Evolutionary conservation across 306 rosid genomes (phyloP).

Genomic region (Calophaca sinica): DNA sequence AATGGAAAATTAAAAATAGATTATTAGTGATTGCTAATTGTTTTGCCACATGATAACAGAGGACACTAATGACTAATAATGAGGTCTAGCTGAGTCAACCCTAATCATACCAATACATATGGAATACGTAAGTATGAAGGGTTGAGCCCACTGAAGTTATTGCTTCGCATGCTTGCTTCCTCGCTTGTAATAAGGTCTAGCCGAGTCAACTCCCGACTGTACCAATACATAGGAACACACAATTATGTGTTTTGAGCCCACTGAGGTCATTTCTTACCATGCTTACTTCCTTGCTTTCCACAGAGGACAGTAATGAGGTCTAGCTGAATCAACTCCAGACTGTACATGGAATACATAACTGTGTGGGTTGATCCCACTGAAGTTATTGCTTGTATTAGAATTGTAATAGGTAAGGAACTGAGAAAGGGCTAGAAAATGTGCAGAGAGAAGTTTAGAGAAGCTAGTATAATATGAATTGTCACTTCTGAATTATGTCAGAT

Average conservation of each 20-base stretch:
- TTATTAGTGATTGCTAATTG: neutral
- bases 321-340: too few relatives aligned
- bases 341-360: too few relatives aligned
- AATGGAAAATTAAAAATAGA: neutral
- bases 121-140: neutral
- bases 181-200: neutral
- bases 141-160: constrained; percentile 8
- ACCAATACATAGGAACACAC: neutral
- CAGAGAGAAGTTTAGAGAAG: too few relatives aligned
- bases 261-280: too few relatives aligned
- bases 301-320: too few relatives aligned
- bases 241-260: neutral
- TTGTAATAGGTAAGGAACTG: too few relatives aligned
- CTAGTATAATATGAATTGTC: too few relatives aligned
- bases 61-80: neutral
- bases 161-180: neutral
- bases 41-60: neutral
- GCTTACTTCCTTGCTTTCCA: too few relatives aligned
- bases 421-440: too few relatives aligned
- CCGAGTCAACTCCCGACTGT: neutral
- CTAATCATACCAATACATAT: neutral
- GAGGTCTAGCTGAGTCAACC: neutral
- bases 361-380: too few relatives aligned
- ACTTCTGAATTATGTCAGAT: too few relatives aligned
- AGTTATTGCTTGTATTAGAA: too few relatives aligned